phyloP scores from a whole-genome alignment of 2,329 filamentous ascomycete species.

The Penicillium freii region DNA sequence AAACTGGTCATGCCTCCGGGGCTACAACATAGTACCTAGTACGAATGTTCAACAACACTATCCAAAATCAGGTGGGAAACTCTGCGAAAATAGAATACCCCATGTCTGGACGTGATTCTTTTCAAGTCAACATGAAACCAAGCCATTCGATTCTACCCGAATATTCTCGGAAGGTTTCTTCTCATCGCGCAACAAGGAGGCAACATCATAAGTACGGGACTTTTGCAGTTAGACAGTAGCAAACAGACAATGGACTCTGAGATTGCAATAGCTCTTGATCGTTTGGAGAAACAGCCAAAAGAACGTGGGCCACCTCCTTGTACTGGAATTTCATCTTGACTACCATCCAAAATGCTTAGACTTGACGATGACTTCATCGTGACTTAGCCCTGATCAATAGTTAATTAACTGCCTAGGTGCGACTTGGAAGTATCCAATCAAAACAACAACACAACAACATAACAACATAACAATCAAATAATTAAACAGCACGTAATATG shows the following conservation, averaged over 20 bases:
- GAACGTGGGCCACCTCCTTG: background rate
- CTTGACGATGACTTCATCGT: background rate
- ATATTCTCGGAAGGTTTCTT: background rate
- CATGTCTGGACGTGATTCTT: accelerated
- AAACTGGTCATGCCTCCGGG: too few relatives aligned
- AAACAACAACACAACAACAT: too few relatives aligned
- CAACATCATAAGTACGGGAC: background rate
- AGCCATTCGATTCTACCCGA: background rate
- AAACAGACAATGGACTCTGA: background rate
- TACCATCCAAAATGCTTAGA: background rate
- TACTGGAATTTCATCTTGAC: background rate
- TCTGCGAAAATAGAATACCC: too few relatives aligned
- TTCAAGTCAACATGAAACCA: too few relatives aligned
- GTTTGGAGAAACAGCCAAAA: background rate
- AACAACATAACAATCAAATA: too few relatives aligned
- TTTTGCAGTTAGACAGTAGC: too few relatives aligned
- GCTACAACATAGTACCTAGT: too few relatives aligned
- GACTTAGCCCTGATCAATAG: background rate
- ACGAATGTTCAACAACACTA: too few relatives aligned
- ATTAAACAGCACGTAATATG: background rate
- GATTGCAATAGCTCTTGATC: background rate
- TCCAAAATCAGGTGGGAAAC: background rate
- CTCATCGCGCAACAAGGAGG: background rate
- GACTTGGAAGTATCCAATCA: background rate
- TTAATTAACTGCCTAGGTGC: background rate